Base-by-base conservation (phyloP, 495 filamentous ascomycete species). In the Neurospora sublineolata region DNA sequence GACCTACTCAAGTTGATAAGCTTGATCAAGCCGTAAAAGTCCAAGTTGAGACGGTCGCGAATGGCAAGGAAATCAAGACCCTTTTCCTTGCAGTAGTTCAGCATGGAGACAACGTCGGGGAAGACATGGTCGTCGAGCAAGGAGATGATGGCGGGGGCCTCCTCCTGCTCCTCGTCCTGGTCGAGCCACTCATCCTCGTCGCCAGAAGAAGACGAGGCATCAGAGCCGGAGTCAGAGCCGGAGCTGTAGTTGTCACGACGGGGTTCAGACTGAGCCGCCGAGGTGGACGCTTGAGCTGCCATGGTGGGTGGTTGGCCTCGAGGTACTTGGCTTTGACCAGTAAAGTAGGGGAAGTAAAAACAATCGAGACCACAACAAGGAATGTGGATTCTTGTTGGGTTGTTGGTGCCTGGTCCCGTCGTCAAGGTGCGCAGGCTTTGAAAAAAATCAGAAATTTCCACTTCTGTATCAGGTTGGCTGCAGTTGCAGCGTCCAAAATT, bases 21-120 rank as follows among this genome's bases (percentile, higher is more conserved):
- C 79, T 93, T 96, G 72, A 97, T 89, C 68, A 84, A 90, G 9
- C 86, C 91, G 72, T 95, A 87, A 76, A 97, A 97, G 73, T 97
- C 93, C 64, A 97, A 82, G 40, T 81, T 85, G 69, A 96, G 79
- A 23, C 85, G 80, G 75, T 89, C 90, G 69, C 87, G 84, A 16
- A 90, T 83, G 67, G 82, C 85, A 38, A 90, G 75, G 70, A 97
- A 87, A 77, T 97, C 93, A 74, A 97, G 91, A 33, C 84, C 82
- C 74, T 87, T 89, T 37, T 87, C 84, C 74, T 88, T 91, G 86
- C 88, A 92, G 77, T 95, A 87, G 58, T 85, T 83, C 70, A 97
- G 80, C 88, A 97, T 91, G 6, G 85, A 81, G 27, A 80, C 76
- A 46, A 89, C 86, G 77, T 91, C 85, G 14, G 87, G 80, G 75